Base-by-base conservation (phyloP, 768 basidiomycete species). In the Daedalea quercina region DNA sequence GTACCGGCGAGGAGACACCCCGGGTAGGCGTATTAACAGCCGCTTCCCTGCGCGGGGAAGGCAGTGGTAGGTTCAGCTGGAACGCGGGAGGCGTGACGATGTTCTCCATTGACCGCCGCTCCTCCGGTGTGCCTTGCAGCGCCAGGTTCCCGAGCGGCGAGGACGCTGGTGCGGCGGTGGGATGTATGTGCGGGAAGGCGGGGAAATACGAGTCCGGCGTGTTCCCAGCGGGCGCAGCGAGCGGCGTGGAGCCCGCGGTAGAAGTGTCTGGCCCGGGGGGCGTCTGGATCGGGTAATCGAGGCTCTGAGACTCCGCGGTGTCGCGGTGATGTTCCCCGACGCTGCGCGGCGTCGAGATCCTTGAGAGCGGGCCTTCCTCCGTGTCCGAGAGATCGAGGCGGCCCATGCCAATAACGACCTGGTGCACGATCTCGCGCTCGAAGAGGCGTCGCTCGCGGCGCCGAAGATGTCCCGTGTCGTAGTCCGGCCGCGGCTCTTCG, bases 331-430 rank as follows among this genome's bases (percentile, higher is more conserved):
- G 19, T 26, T 34, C 43, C n/a, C 41, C 43, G 19, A 6, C 6
- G 24, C 34, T 53, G 44, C 52, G 42, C 3, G 52, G 43, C 31
- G 52, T 49, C n/a, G 48, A 49, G 20, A 49, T 49, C 3, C 6
- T 49, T 7, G 48, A 49, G 25, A 49, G 33, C 34, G 35, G 35
- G 2, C 48, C 35, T 22, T 49, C 48, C 6, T 49, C 48, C 6
- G 34, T 40, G 17, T 67, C 64, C 20, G 56, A 54, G 12, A 66
- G 42, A 52, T 69, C 84, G 25, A 97, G 74, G 20, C 83, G 75
- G 9, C 90, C 90, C 76, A 97, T 88, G 26, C 92, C 94, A 49
- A 96, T 84, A 51, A 95, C 84, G 56, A 97, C 84, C 33, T 91
- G 90, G 51, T 87, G 78, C 7, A 95, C 65, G 41, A 97, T 77